phyloP scores from a whole-genome alignment of 495 filamentous ascomycete species.

The Achaetomiella virescens region DNA sequence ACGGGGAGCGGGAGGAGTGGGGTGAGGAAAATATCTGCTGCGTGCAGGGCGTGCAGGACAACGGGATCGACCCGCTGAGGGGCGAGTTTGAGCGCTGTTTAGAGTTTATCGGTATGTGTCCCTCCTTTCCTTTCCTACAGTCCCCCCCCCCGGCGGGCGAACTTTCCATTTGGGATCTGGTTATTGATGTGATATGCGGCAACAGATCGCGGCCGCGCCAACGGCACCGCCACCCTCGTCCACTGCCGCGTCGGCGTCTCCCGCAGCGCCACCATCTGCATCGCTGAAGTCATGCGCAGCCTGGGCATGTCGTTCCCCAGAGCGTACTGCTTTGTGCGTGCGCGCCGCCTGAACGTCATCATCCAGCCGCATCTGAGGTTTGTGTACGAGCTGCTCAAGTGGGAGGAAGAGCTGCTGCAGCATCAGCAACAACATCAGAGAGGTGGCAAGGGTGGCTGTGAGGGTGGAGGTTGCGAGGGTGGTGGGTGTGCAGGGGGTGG shows the following conservation, averaged over 20 bases:
- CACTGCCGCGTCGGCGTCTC: constrained; percentile 97
- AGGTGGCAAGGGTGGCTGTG: constrained; percentile 26
- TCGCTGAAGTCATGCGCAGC: constrained; percentile 90
- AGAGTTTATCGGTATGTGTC: constrained; percentile 77
- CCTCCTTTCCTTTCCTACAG: neutral
- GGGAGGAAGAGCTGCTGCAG: constrained; percentile 65
- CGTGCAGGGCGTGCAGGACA: constrained; percentile 85
- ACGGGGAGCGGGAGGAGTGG: constrained; percentile 60
- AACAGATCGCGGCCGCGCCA: constrained; percentile 65
- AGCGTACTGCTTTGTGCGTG: constrained; percentile 94
- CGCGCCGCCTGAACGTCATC: constrained; percentile 69
- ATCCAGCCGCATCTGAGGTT: constrained; percentile 58
- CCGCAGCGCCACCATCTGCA: constrained; percentile 92
- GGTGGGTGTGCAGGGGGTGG: too few species aligned
- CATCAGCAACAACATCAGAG: constrained; percentile 15
- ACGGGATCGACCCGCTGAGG: constrained; percentile 87
- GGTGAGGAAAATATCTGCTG: constrained; percentile 67
- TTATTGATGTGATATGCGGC: neutral
- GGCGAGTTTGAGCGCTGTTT: constrained; percentile 83
- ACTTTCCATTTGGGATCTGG: neutral
- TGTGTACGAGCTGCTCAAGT: constrained; percentile 76
- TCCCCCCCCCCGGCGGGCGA: neutral
- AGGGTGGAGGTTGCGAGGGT: constrained; percentile 45
- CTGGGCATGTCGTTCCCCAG: constrained; percentile 76
- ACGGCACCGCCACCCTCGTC: constrained; percentile 81